Conservation (phyloP, 768 basidiomycete genomes). For the Pleurotus salmoneostramineus region DNA sequence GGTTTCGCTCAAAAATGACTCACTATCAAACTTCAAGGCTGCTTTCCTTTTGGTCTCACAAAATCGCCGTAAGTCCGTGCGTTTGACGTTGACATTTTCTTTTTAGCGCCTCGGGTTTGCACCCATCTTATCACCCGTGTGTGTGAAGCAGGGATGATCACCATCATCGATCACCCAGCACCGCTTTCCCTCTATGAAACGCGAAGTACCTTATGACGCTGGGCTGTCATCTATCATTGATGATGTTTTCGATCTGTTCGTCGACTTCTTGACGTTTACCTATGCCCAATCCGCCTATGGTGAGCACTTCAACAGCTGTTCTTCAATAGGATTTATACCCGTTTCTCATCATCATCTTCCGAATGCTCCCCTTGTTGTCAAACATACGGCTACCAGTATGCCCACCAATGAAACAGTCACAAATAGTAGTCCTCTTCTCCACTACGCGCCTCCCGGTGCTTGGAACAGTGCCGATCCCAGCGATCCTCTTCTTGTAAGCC, state of each 20-base stretch:
- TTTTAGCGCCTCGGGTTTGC: not conserved
- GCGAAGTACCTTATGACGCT: not conserved
- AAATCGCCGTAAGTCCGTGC: not conserved
- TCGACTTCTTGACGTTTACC: not conserved
- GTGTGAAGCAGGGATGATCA: not conserved
- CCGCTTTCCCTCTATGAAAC: not conserved
- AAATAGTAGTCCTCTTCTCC: conserved; percentile 10
- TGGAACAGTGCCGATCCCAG: conserved; percentile 8
- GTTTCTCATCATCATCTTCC: not conserved
- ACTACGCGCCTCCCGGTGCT: conserved; percentile 3
- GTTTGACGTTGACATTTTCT: not conserved
- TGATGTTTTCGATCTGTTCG: not conserved
- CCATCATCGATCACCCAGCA: not conserved
- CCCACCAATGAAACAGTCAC: conserved; percentile 11
- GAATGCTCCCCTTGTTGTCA: not conserved
- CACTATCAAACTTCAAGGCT: no score
- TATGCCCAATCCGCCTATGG: not conserved
- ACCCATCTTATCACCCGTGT: not conserved
- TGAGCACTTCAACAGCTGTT: not conserved
- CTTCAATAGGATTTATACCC: not conserved
- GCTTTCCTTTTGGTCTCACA: not conserved
- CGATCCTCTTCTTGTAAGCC: conserved; percentile 3
- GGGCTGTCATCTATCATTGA: not conserved
- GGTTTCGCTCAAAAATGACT: no score
- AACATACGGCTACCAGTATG: not conserved